Evolutionary conservation across 768 basidiomycete genomes (phyloP).

Genomic region (Amanita pallidorosea): DNA sequence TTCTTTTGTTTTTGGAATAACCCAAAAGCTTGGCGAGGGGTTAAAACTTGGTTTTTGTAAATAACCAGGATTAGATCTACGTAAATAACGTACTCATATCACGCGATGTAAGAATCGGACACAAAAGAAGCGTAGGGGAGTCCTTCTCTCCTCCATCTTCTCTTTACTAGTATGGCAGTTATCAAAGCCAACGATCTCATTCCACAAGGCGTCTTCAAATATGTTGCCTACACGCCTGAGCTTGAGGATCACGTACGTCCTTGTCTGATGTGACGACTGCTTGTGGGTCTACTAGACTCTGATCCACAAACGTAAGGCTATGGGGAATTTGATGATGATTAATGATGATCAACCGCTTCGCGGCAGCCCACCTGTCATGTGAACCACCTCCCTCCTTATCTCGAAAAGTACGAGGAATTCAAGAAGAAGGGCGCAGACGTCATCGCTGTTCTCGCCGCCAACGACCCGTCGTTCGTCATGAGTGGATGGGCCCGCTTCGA

Average conservation of each 20-base stretch:
- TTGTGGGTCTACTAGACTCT: too few species aligned
- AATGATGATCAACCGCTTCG: conserved; percentile 26
- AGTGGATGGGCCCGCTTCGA: conserved; percentile 52
- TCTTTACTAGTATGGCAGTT: conserved; percentile 13
- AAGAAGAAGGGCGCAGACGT: conserved; percentile 68
- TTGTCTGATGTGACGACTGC: too few species aligned
- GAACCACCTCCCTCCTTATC: conserved; percentile 54
- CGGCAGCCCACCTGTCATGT: conserved; percentile 51
- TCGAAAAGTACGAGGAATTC: conserved; percentile 62
- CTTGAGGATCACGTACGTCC: conserved; percentile 50
- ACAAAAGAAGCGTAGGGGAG: background rate
- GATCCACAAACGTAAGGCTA: too few species aligned
- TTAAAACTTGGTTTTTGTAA: too few species aligned
- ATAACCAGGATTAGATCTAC: too few species aligned
- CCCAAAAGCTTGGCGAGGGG: too few species aligned
- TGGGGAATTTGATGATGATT: background rate
- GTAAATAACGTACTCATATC: background rate
- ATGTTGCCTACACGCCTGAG: conserved; percentile 51
- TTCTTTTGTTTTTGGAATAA: too few species aligned
- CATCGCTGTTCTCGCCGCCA: conserved; percentile 65
- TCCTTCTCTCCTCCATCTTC: too few species aligned
- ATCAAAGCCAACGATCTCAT: conserved; percentile 28
- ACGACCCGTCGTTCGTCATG: conserved; percentile 74
- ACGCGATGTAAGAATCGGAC: background rate
- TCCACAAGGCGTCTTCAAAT: conserved; percentile 29